Evolutionary conservation across 345 rosid genomes (phyloP).

Genomic region (Hibiscus tridactylites): DNA sequence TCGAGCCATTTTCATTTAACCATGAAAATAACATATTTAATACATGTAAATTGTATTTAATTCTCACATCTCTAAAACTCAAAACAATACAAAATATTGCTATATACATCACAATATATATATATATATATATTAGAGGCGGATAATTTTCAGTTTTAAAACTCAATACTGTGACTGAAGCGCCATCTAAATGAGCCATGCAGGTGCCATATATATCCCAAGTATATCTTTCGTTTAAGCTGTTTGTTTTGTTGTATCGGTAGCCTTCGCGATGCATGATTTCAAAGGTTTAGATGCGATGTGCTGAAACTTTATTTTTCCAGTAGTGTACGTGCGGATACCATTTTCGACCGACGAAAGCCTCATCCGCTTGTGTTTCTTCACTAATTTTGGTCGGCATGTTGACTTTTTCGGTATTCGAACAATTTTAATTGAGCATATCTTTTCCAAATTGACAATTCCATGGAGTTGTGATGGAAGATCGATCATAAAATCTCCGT

Average conservation of each 20-base stretch:
- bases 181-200: slow-evolving; percentile 42
- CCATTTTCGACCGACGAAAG: slow-evolving; percentile 33
- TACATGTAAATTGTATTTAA: background rate
- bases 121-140: background rate
- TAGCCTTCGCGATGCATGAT: slow-evolving; percentile 20
- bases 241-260: background rate
- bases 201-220: background rate
- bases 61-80: slow-evolving; percentile 5
- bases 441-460: slow-evolving; percentile 27
- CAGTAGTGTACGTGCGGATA: slow-evolving; percentile 34
- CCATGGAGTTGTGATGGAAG: slow-evolving; percentile 53
- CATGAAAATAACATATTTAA: too few species aligned
- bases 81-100: background rate
- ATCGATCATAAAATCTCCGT: slow-evolving; percentile 46
- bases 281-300: slow-evolving; percentile 22
- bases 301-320: slow-evolving; percentile 26
- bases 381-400: slow-evolving; percentile 27
- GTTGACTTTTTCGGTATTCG: slow-evolving; percentile 19
- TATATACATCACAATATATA: slow-evolving; percentile 14
- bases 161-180: slow-evolving; percentile 47
- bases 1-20: too few species aligned
- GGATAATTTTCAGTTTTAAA: slow-evolving; percentile 3
- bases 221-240: background rate
- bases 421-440: slow-evolving; percentile 26
- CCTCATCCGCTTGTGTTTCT: slow-evolving; percentile 20